Base-by-base conservation (phyloP, 2,329 filamentous ascomycete genomes). In the Rutstroemia sp. region DNA sequence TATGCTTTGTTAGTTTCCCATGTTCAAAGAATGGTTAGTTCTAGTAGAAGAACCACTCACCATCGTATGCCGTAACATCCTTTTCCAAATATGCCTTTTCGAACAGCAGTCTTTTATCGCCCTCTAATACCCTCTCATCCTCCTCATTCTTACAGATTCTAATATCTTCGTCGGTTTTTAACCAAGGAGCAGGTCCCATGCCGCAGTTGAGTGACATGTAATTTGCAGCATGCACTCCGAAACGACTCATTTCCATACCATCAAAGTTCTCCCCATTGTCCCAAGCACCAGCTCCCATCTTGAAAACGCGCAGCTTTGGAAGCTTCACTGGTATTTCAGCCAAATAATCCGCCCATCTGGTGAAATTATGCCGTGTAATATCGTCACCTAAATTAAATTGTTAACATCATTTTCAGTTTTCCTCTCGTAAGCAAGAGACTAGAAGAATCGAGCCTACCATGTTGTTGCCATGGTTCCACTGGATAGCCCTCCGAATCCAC, bases 401-500 rank as follows among this genome's bases (percentile, higher is more conserved):
- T 46, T 7, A 23, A 5, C 2, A 6, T 19, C 10, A 10, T 17
- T 19, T 21, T 5, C 19, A 46, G 4, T 21, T 23, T 19, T 42
- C 1, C 10, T 9, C 10, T 42, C 39, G 9, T 17, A 7, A 5
- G 7, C 19, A n/a, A 14, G 6, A 27, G 14, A 21, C n/a, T 27
- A n/a, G 14, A 25, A 9, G n/a, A 21, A 27, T 37, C 30, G 27
- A 7, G 6, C 8, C 34, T 8, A 39, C 39, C 51, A 10, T 1
- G 12, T 19, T 21, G 9, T 4, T 5, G 10, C 6, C 12, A 27
- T 14, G 57, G 57, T 1, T 48, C 0, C 2, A 42, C 7, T 2
- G 44, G 48, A 42, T 54, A 58, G 2, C 50, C 49, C 44, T 60
- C 58, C 17, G 9, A 17, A 21, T 54, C 44, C 4, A 54, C 16